Conservation (phyloP, 2,329 filamentous ascomycete species). For the Sphaceloma murrayae region DNA sequence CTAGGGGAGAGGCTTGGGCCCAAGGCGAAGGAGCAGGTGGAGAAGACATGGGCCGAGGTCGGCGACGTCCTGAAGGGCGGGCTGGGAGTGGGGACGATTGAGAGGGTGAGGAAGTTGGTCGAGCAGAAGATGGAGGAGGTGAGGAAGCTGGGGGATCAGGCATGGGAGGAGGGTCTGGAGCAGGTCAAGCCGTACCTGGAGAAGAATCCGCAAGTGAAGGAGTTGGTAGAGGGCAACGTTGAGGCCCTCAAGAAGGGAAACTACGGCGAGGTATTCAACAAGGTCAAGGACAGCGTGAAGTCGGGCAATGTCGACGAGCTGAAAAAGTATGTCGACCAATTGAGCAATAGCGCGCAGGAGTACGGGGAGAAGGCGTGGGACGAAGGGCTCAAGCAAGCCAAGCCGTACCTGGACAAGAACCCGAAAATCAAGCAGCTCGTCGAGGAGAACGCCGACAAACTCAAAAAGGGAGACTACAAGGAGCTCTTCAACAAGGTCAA, state of each 20-base stretch:
- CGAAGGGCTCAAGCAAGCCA: slow-evolving; percentile 59
- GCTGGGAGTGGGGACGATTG: slow-evolving; percentile 46
- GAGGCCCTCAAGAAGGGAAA: slow-evolving; percentile 60
- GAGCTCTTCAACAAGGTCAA: slow-evolving; percentile 56
- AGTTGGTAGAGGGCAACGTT: slow-evolving; percentile 61
- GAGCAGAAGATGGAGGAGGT: slow-evolving; percentile 61
- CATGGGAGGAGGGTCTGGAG: slow-evolving; percentile 62
- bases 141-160: slow-evolving; percentile 58
- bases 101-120: slow-evolving; percentile 50
- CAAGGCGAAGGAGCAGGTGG: slow-evolving; percentile 66
- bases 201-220: slow-evolving; percentile 66
- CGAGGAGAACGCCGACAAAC: slow-evolving; percentile 57
- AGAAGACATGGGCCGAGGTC: slow-evolving; percentile 60
- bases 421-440: slow-evolving; percentile 64
- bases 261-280: slow-evolving; percentile 52
- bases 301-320: slow-evolving; percentile 52
- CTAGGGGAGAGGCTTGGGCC: slow-evolving; percentile 62
- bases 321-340: slow-evolving; percentile 51
- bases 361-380: slow-evolving; percentile 58
- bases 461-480: slow-evolving; percentile 57
- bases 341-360: slow-evolving; percentile 51
- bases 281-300: slow-evolving; percentile 51
- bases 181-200: slow-evolving; percentile 63
- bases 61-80: slow-evolving; percentile 55
- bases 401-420: slow-evolving; percentile 65